These are phyloP conservation scores for Phytophthora syringae DNA, from an alignment of 352 stramenopile genomes.

Conservation along the genomic window DNA sequence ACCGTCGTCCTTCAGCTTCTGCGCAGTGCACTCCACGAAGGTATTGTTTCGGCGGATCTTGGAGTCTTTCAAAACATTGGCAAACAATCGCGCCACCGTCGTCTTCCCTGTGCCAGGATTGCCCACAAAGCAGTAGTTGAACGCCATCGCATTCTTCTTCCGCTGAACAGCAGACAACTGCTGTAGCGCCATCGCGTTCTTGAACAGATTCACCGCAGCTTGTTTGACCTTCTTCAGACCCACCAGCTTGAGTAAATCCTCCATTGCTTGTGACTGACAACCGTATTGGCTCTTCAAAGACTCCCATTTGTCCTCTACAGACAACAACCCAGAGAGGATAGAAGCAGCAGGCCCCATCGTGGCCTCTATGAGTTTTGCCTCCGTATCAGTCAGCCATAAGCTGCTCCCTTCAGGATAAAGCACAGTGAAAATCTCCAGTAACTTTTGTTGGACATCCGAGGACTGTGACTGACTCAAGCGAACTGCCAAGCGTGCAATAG, in stretches of 20 bases:
- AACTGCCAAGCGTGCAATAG: conserved; percentile 45
- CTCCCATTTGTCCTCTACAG: conserved; percentile 64
- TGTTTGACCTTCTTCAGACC: conserved; percentile 87
- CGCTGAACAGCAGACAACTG: conserved; percentile 55
- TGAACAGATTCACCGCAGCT: conserved; percentile 76
- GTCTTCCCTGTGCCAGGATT: conserved; percentile 84
- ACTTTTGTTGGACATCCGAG: conserved; percentile 37
- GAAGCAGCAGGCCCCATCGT: neutral
- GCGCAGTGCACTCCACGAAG: conserved; percentile 55
- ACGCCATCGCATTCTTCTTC: conserved; percentile 73
- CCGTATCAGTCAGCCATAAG: conserved; percentile 46
- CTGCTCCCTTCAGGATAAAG: conserved; percentile 60
- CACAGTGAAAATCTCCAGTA: conserved; percentile 54
- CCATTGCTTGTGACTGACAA: conserved; percentile 74
- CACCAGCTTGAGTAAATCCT: conserved; percentile 82
- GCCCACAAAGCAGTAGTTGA: conserved; percentile 83
- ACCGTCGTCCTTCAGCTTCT: conserved; percentile 80
- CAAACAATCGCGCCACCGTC: conserved; percentile 84
- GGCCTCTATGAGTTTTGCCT: conserved; percentile 28
- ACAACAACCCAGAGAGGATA: conserved; percentile 1
- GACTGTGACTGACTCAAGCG: conserved; percentile 23
- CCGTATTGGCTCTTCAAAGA: conserved; percentile 56
- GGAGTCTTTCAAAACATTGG: conserved; percentile 81
- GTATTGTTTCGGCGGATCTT: conserved; percentile 55
- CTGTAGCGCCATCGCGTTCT: conserved; percentile 67